Conservation (phyloP, 306 rosid genomes). For the Quillaja saponaria region DNA sequence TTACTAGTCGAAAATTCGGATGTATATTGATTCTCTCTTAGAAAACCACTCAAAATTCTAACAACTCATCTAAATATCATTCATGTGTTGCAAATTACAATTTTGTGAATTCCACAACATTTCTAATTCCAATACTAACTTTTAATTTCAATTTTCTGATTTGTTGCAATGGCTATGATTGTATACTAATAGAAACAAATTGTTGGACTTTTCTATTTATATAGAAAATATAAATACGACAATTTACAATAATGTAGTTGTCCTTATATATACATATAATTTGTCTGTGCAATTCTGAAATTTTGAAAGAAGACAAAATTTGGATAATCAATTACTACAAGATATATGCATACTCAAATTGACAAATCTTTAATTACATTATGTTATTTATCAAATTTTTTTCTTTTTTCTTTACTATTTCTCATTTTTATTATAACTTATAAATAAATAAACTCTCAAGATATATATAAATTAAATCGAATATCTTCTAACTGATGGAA, state of each 20-base stretch:
- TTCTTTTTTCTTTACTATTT: no score
- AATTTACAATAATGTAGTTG: conserved; percentile 52
- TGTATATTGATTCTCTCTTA: conserved; percentile 31
- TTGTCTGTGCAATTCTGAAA: conserved; percentile 38
- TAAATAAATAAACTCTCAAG: neutral
- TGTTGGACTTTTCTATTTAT: conserved; percentile 32
- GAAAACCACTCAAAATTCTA: conserved; percentile 35
- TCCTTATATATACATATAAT: conserved; percentile 28
- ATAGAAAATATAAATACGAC: conserved; percentile 43
- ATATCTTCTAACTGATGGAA: no score
- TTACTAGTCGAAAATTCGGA: conserved; percentile 32
- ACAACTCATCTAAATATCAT: conserved; percentile 32
- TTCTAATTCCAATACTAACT: conserved; percentile 37
- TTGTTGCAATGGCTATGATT: conserved; percentile 31
- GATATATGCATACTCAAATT: conserved; percentile 9
- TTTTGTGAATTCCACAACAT: conserved; percentile 30
- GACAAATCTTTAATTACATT: conserved; percentile 23
- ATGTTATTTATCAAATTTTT: neutral
- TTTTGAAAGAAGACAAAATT: conserved; percentile 41
- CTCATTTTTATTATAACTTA: no score
- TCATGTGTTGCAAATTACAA: conserved; percentile 27
- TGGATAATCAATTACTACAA: conserved; percentile 32
- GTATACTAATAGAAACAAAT: conserved; percentile 44
- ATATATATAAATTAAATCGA: no score
- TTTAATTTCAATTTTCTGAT: conserved; percentile 33